Evolutionary conservation across 1,139 yeast species (phyloP), one percentile per base, ranked within the genome.

Genomic region (Hanseniaspora sp.): DNA sequence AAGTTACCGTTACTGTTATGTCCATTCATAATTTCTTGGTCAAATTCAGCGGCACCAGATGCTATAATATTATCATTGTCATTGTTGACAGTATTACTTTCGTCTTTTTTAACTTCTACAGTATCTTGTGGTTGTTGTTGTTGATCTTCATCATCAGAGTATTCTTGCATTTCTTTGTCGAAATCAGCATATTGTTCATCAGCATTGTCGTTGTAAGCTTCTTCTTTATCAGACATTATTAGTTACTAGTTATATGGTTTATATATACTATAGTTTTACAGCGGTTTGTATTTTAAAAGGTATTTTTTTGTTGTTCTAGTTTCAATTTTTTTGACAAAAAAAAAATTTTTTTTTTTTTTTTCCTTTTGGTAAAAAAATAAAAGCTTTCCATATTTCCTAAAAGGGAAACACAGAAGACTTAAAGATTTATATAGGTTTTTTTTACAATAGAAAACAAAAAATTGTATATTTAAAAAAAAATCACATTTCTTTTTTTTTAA

Each of bases 141-240:
- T 51, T 68, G 71, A 40, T 71, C 73, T 54, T 77, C 81, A 38
- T 72, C 75, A 61, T 85, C 95, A 12, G 92, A 83, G 67, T 83
- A 83, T 63, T 82, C 86, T 33, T 51, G 48, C 54, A 51, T 51
- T 59, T 81, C 90, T 58, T 79, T 86, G 58, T 84, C 94, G 66
- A 83, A 85, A 64, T 86, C 92, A 59, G 84, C 95, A 63, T 71
- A 83, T 70, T 85, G 78, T 67, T 85, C 92, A 60, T 79, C 83
- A 58, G 80, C 90, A 12, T 44, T 37, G 58, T 86, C 95, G 72
- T 83, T 83, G 69, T 81, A 85, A 48, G 53, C 56, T 46, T 53
- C 53, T 47, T 54, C 56, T 41, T 46, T 49, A 29, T 54, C 56
- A 41, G 56, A 54, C 56, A 54, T 54, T 48, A 15, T 40, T 12